A percentile compares a stretch with the other conserved stretches of the same genome.
Evolutionary conservation across 169 alveolate genomes (phyloP).

Genomic region (Eimeria sp.): DNA sequence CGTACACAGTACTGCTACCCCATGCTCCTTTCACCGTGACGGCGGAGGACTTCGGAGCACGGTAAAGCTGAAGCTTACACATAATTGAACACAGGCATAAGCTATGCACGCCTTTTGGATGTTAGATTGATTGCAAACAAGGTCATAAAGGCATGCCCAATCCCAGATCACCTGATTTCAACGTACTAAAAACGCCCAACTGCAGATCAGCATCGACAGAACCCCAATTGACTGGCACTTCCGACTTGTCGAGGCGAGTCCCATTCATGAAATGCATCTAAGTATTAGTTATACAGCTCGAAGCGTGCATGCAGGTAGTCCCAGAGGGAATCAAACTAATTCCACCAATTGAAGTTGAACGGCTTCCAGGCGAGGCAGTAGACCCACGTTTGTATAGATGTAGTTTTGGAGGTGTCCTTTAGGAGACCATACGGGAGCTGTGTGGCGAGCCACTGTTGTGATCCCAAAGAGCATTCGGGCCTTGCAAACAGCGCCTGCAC

Average conservation of each 20-base stretch:
- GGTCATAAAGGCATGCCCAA: conserved; percentile 13
- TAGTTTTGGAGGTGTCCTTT: not conserved
- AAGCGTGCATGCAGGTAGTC: not conserved
- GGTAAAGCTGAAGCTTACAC: conserved; percentile 6
- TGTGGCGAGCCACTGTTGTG: conserved; percentile 68
- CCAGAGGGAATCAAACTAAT: conserved; percentile 55
- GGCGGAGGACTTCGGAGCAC: conserved; percentile 70
- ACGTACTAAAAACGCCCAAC: not conserved
- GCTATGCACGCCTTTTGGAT: not conserved
- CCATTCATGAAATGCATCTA: not conserved
- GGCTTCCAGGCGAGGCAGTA: conserved; percentile 41
- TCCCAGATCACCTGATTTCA: not conserved
- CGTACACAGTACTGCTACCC: conserved; percentile 38
- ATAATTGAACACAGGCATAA: not conserved
- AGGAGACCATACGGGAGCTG: conserved; percentile 70
- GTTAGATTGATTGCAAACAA: conserved; percentile 59
- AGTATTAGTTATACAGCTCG: not conserved
- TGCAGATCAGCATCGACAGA: conserved; percentile 18
- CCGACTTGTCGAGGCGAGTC: conserved; percentile 53
- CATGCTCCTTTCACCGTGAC: conserved; percentile 60
- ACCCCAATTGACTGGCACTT: conserved; percentile 69
- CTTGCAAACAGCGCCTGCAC: not conserved
- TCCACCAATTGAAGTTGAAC: conserved; percentile 44
- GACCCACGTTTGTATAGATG: not conserved
- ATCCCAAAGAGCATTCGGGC: conserved; percentile 21